phyloP scores from a whole-genome alignment of 305 asterid species.

The Salvia sclarea region DNA sequence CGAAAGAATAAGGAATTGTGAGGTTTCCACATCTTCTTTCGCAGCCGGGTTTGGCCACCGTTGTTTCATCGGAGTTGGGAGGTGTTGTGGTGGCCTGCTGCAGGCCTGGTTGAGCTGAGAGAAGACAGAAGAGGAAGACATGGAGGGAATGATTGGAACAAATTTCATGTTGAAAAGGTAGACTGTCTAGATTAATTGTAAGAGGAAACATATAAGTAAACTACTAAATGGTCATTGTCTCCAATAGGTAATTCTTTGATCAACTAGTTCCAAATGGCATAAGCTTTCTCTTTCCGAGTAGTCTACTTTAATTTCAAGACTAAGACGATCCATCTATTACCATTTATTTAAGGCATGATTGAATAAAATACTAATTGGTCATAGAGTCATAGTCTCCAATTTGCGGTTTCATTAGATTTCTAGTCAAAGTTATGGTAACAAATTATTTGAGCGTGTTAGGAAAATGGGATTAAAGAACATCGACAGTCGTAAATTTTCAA shows the following conservation, averaged over 20 bases:
- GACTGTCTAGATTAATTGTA: not conserved
- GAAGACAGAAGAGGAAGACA: constrained; percentile 18
- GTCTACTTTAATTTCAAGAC: too few species aligned
- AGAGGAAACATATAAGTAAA: not conserved
- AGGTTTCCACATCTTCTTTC: constrained; percentile 31
- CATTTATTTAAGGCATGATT: too few species aligned
- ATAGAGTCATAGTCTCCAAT: too few species aligned
- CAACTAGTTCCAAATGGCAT: not conserved
- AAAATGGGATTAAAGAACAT: too few species aligned
- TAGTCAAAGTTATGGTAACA: too few species aligned
- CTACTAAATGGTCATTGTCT: not conserved
- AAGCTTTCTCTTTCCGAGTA: too few species aligned
- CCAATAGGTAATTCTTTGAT: not conserved
- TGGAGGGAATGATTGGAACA: not conserved
- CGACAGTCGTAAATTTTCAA: too few species aligned
- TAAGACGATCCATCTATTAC: too few species aligned
- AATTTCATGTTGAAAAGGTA: not conserved
- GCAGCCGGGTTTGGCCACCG: constrained; percentile 25
- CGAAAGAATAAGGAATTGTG: constrained; percentile 35
- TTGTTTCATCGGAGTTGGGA: too few species aligned
- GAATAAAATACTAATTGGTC: too few species aligned
- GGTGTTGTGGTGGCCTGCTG: constrained; percentile 1
- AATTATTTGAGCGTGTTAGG: too few species aligned
- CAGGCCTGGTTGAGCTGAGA: constrained; percentile 13
- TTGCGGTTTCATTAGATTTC: too few species aligned